A percentile compares a stretch with the other conserved stretches of the same genome.
These are phyloP conservation scores for Baorangia bicolor DNA, from an alignment of 768 basidiomycete genomes.

Conservation along the genomic window DNA sequence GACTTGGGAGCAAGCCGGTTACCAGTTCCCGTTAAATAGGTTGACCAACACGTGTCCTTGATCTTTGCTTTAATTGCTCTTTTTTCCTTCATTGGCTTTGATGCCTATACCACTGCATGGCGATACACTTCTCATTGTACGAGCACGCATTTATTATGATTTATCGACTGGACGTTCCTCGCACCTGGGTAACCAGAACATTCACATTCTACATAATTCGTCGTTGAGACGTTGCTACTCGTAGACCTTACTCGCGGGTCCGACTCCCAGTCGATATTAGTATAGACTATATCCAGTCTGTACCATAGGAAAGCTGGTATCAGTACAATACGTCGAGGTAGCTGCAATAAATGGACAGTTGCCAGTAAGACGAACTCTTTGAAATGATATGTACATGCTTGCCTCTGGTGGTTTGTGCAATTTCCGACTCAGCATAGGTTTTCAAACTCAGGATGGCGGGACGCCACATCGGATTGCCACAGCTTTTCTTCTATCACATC, in stretches of 20 bases:
- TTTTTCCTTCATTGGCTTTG: constrained; percentile 4
- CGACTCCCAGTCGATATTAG: constrained; percentile 1
- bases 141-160: constrained; percentile 26
- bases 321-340: constrained; percentile 1
- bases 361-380: not conserved
- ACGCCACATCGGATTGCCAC: too few species aligned
- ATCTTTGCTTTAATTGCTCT: constrained; percentile 8
- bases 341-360: constrained; percentile 4
- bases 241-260: not conserved
- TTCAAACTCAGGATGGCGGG: too few species aligned
- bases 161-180: constrained; percentile 18
- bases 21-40: constrained; percentile 70
- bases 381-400: not conserved
- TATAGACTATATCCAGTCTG: constrained; percentile 2
- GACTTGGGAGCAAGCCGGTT: constrained; percentile 77
- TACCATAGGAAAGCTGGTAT: not conserved
- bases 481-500: too few species aligned
- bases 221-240: not conserved
- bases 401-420: too few species aligned
- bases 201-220: constrained; percentile 15
- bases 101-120: constrained; percentile 18
- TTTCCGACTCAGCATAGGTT: too few species aligned
- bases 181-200: constrained; percentile 1
- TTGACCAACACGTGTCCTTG: constrained; percentile 24
- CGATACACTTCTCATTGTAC: constrained; percentile 22